Percentiles rank a stretch among this genome's conserved stretches.
Evolutionary conservation across 805 yeast species (phyloP).

Genomic region (Jamesozyma hellenica): DNA sequence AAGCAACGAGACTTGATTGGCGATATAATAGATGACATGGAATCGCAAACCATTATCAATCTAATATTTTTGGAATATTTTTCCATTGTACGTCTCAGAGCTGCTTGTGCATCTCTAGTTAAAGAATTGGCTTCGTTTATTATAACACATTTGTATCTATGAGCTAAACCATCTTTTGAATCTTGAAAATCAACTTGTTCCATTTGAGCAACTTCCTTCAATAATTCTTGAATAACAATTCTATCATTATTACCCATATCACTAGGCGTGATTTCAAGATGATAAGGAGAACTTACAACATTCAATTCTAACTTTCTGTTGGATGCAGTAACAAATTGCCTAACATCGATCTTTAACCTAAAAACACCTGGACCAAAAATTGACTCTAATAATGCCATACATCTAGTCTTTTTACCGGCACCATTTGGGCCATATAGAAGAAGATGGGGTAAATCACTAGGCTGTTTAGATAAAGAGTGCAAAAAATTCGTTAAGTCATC

Average conservation of each 20-base stretch:
- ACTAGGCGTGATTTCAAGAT: slow-evolving; percentile 89
- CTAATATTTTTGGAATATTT: slow-evolving; percentile 84
- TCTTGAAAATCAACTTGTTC: slow-evolving; percentile 80
- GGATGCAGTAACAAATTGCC: slow-evolving; percentile 65
- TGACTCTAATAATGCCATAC: slow-evolving; percentile 65
- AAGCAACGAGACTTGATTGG: slow-evolving; percentile 93
- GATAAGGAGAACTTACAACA: slow-evolving; percentile 84
- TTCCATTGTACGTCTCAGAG: slow-evolving; percentile 91
- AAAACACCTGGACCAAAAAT: slow-evolving; percentile 78
- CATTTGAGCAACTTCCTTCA: slow-evolving; percentile 90
- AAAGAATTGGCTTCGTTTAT: slow-evolving; percentile 87
- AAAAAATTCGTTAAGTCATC: slow-evolving; percentile 52
- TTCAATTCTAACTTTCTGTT: slow-evolving; percentile 80
- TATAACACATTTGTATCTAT: slow-evolving; percentile 67
- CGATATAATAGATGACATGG: slow-evolving; percentile 83
- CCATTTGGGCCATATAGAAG: slow-evolving; percentile 94
- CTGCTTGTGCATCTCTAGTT: slow-evolving; percentile 92
- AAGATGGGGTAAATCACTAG: slow-evolving; percentile 78
- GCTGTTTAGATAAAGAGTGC: slow-evolving; percentile 33
- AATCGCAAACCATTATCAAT: slow-evolving; percentile 72
- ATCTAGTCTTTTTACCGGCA: slow-evolving; percentile 92
- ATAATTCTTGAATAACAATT: slow-evolving; percentile 84
- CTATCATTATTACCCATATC: slow-evolving; percentile 96
- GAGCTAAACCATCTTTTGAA: slow-evolving; percentile 33
- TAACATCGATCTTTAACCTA: slow-evolving; percentile 79